phyloP scores from a whole-genome alignment of 2,329 filamentous ascomycete genomes.

The Huntiella abstrusa region DNA sequence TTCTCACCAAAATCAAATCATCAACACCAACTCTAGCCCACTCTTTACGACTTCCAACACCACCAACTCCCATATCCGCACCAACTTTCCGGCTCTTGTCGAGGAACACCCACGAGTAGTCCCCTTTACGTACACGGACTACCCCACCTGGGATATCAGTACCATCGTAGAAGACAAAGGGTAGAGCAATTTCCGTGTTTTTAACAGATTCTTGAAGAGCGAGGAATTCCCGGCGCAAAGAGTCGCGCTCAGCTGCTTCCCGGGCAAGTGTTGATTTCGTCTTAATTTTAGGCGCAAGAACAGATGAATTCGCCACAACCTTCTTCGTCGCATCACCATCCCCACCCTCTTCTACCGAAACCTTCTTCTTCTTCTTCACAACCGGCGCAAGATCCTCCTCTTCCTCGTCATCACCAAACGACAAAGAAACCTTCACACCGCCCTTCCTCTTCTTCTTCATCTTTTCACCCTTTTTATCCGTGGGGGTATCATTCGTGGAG shows the following conservation, averaged over 20 bases:
- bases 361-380: conserved; percentile 17
- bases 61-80: conserved; percentile 59
- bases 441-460: conserved; percentile 31
- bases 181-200: conserved; percentile 71
- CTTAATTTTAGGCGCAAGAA: conserved; percentile 44
- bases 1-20: conserved; percentile 81
- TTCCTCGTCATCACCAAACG: conserved; percentile 46
- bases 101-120: conserved; percentile 80
- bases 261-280: conserved; percentile 59
- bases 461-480: conserved; percentile 23
- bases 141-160: conserved; percentile 71
- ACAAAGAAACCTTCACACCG: conserved; percentile 28
- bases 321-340: conserved; percentile 18
- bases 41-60: conserved; percentile 46
- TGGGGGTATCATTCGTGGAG: conserved; percentile 21
- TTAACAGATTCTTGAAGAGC: conserved; percentile 72
- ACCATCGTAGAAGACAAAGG: conserved; percentile 94
- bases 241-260: conserved; percentile 61
- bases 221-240: conserved; percentile 67
- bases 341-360: conserved; percentile 19
- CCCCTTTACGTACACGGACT: conserved; percentile 81
- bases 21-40: conserved; percentile 93
- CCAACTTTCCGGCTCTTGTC: conserved; percentile 84
- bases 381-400: conserved; percentile 23
- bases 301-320: conserved; percentile 41